Base-by-base conservation (phyloP, 169 alveolate genomes). In the Plasmodium malariae region DNA sequence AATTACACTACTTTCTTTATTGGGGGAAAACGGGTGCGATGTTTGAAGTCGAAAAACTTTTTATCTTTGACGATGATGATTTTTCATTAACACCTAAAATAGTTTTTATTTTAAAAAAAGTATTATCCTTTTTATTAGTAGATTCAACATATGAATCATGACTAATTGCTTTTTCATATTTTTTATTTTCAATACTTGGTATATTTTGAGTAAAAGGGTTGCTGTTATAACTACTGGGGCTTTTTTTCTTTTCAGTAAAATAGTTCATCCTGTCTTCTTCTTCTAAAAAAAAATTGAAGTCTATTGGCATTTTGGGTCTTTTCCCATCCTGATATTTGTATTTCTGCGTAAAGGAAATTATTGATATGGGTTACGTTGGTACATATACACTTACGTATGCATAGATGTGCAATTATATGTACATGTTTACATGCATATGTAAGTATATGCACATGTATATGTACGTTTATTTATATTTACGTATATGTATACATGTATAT, bases 211-310 rank as follows among this genome's bases (percentile, higher is more conserved):
- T 3, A 68, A 76, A 76, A 5, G 88, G 88, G 37, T 76, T 76
- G 24, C 21, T 60, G 12, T 19, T 28, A 17, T 43, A 11, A 26
- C 24, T 36, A n/a, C n/a, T n/a, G n/a, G n/a, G n/a, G n/a, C n/a
- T n/a, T 63, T 76, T 76, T 12, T 74, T 60, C 68, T 54, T 54
- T 51, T 85, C 92, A 24, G 32, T 30, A 48, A 85, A 85, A 40
- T 36, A 3, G 28, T 85, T 85, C 92, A 85, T 85, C 36, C 59
- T 73, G 60, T 85, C 92, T 43, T 85, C 86, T 45, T 57, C 69
- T 49, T 85, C 92, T 54, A 69, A 45, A 60, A 85, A 85, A 63
- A 85, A 85, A 40, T 85, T 85, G 37, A 57, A 51, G 5, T 85
- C 87, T 28, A 85, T 57, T 1, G 85, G 92, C 9, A 69, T 2